A percentile compares a stretch with the other conserved stretches of the same genome.
Evolutionary conservation across 441 rosid genomes (phyloP).

Genomic region (Erodium moschatum): DNA sequence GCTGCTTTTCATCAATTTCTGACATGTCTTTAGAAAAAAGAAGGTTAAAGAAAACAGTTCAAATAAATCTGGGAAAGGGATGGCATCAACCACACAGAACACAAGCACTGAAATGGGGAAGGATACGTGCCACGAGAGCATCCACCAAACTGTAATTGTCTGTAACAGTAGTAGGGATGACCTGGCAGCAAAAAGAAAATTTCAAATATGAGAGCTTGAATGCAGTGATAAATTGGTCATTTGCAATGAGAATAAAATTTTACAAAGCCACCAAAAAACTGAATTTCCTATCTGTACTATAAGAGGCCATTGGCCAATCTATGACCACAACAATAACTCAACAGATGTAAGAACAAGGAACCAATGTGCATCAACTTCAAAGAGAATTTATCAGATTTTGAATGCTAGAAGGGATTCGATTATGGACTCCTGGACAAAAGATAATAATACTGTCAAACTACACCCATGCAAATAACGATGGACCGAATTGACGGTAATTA

Average conservation of each 20-base stretch:
- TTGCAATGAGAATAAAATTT: not conserved
- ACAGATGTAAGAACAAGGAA: no score
- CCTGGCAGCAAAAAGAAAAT: constrained; percentile 34
- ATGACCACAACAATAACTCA: not conserved
- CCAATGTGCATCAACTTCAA: no score
- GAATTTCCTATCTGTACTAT: not conserved
- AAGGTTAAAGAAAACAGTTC: constrained; percentile 34
- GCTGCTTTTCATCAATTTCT: constrained; percentile 69
- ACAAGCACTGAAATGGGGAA: constrained; percentile 18
- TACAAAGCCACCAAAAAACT: constrained; percentile 1
- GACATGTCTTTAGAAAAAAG: constrained; percentile 49
- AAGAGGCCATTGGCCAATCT: not conserved
- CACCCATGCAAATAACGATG: no score
- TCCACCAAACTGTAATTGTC: constrained; percentile 66
- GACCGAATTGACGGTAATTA: no score
- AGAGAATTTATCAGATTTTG: no score
- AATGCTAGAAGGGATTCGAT: no score
- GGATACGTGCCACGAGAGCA: constrained; percentile 88
- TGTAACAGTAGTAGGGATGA: constrained; percentile 38
- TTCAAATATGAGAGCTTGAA: not conserved
- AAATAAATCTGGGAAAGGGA: constrained; percentile 5
- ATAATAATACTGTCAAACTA: no score
- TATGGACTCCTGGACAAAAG: no score
- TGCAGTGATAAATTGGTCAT: not conserved
- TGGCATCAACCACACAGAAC: constrained; percentile 12